Evolutionary conservation across 2,329 filamentous ascomycete species (phyloP).

Genomic region (Penicillium sp.): DNA sequence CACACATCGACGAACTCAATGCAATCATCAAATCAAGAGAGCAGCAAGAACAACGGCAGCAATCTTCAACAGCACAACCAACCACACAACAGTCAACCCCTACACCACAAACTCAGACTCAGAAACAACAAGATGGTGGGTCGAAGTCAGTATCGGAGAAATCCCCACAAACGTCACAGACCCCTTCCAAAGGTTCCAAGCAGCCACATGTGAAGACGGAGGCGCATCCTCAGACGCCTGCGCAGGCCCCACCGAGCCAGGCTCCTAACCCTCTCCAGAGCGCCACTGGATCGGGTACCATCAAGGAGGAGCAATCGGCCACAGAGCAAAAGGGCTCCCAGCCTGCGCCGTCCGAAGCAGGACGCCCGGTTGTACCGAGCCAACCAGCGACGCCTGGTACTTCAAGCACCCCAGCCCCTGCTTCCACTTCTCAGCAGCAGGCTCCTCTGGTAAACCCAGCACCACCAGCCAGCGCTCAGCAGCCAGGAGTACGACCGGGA

Average conservation of each 20-base stretch:
- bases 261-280: conserved; percentile 11
- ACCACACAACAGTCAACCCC: conserved; percentile 12
- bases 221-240: conserved; percentile 13
- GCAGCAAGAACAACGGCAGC: conserved; percentile 40
- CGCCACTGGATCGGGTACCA: conserved; percentile 15
- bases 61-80: conserved; percentile 17
- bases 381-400: conserved; percentile 12
- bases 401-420: conserved; percentile 11
- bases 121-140: conserved; percentile 28
- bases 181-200: conserved; percentile 16
- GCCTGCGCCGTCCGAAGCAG: conserved; percentile 8
- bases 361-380: conserved; percentile 13
- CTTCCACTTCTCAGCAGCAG: conserved; percentile 21
- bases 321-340: conserved; percentile 11
- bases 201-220: conserved; percentile 3
- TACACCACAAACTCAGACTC: conserved; percentile 25
- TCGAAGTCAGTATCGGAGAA: conserved; percentile 19
- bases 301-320: conserved; percentile 33
- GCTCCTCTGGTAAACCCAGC: conserved; percentile 26
- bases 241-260: neutral
- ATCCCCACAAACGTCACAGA: conserved; percentile 11
- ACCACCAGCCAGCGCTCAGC: conserved; percentile 22
- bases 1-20: conserved; percentile 53
- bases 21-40: conserved; percentile 49
- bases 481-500: conserved; percentile 28